Evolutionary conservation across 2,329 filamentous ascomycete genomes (phyloP).

Genomic region (Trichoderma oligosporum): DNA sequence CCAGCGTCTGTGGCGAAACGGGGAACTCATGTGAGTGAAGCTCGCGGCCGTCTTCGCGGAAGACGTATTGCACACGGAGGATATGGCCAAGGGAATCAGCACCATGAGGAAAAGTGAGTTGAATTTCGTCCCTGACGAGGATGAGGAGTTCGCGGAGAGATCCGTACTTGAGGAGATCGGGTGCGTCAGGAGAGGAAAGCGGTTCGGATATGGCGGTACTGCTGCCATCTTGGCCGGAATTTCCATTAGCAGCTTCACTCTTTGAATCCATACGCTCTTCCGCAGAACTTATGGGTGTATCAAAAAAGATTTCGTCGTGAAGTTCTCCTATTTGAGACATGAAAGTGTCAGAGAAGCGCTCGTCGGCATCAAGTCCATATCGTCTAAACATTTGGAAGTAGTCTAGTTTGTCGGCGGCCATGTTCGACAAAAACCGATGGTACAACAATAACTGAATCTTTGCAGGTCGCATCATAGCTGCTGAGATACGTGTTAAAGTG

Average conservation of each 20-base stretch:
- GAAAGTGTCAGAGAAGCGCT: constrained; percentile 73
- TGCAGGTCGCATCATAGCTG: constrained; percentile 68
- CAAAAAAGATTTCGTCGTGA: constrained; percentile 62
- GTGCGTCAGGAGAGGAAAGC: constrained; percentile 20
- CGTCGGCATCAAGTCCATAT: constrained; percentile 64
- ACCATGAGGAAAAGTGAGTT: constrained; percentile 51
- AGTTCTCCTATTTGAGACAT: constrained; percentile 68
- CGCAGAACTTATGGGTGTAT: constrained; percentile 39
- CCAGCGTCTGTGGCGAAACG: constrained; percentile 61
- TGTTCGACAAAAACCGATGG: constrained; percentile 73
- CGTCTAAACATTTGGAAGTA: constrained; percentile 65
- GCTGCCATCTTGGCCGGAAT: constrained; percentile 12
- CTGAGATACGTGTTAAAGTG: constrained; percentile 59
- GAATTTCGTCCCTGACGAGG: constrained; percentile 46
- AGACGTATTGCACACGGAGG: constrained; percentile 53
- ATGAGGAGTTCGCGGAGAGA: constrained; percentile 46
- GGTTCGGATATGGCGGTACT: background rate
- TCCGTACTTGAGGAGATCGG: constrained; percentile 44
- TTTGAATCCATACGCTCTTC: background rate
- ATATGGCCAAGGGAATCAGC: constrained; percentile 47
- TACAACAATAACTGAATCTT: constrained; percentile 88
- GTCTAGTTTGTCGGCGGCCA: constrained; percentile 68
- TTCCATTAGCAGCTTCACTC: background rate
- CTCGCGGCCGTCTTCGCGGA: constrained; percentile 48
- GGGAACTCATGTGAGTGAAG: constrained; percentile 59